Percentiles rank a stretch among this genome's conserved stretches.
phyloP scores from a whole-genome alignment of 1,139 yeast species.

The Saccharomyces hybrid region DNA sequence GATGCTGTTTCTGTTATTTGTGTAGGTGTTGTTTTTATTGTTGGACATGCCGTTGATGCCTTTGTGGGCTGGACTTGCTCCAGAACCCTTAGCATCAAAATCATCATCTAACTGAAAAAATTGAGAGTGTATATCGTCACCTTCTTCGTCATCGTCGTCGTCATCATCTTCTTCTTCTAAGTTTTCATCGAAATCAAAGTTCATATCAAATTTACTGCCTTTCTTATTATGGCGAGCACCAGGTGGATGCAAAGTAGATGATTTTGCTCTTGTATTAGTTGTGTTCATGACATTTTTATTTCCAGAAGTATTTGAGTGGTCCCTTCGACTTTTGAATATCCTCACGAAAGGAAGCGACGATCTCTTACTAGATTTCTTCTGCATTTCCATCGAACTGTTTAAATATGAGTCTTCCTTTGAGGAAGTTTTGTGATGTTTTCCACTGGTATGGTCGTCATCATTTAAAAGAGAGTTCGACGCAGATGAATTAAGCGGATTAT shows the following conservation, averaged over 20 bases:
- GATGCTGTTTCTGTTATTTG: conserved; percentile 4
- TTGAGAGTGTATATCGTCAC: conserved; percentile 18
- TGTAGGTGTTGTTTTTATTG: conserved; percentile 1
- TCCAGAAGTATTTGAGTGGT: conserved; percentile 3
- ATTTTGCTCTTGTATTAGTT: not conserved
- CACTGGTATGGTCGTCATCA: not conserved
- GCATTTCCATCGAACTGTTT: not conserved
- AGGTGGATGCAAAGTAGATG: conserved; percentile 1
- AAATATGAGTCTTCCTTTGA: conserved; percentile 9
- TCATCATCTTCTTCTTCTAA: conserved; percentile 30
- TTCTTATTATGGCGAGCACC: conserved; percentile 4
- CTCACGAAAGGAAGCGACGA: conserved; percentile 16
- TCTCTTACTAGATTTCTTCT: conserved; percentile 9
- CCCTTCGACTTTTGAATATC: conserved; percentile 17
- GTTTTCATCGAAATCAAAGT: conserved; percentile 28
- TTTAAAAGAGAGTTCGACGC: not conserved
- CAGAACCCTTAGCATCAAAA: conserved; percentile 6
- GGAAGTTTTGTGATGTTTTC: not conserved
- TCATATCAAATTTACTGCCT: conserved; percentile 21
- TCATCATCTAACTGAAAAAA: conserved; percentile 19
- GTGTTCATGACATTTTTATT: conserved; percentile 2
- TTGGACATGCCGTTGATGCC: conserved; percentile 4
- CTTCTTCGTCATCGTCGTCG: conserved; percentile 31
- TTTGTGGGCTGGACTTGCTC: conserved; percentile 2
- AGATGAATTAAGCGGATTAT: not conserved